phyloP scores from a whole-genome alignment of 768 basidiomycete genomes.

The Agaricus subrufescens region DNA sequence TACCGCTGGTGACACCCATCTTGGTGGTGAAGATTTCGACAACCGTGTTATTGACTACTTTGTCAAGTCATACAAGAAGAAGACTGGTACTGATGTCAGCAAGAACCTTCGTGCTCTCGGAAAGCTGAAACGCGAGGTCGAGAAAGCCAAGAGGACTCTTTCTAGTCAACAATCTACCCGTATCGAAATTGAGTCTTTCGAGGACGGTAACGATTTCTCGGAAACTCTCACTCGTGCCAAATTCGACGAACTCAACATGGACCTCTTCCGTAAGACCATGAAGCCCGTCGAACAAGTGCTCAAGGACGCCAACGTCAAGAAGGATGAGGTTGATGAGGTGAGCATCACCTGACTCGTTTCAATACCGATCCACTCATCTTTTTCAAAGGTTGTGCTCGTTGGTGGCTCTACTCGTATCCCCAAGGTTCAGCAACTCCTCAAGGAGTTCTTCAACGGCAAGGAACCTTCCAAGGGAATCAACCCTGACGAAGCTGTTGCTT shows the following conservation, averaged over 20 bases:
- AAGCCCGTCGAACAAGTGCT: conserved; percentile 98
- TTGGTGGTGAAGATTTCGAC: conserved; percentile 95
- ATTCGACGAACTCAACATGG: conserved; percentile 98
- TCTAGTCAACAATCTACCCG: conserved; percentile 86
- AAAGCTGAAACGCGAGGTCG: conserved; percentile 90
- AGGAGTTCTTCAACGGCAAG: conserved; percentile 95
- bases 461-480: conserved; percentile 99
- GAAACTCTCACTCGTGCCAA: conserved; percentile 97
- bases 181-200: conserved; percentile 95
- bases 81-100: conserved; percentile 80
- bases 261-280: conserved; percentile 99
- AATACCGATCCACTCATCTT: neutral
- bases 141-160: conserved; percentile 93
- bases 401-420: conserved; percentile 99
- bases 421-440: conserved; percentile 97
- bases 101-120: conserved; percentile 80
- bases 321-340: conserved; percentile 92
- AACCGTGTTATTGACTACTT: conserved; percentile 90
- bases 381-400: conserved; percentile 74
- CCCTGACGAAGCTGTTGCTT: conserved; percentile 98
- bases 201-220: conserved; percentile 94
- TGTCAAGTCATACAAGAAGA: conserved; percentile 87
- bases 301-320: conserved; percentile 97
- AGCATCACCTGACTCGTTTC: conserved; percentile 11
- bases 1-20: conserved; percentile 91